Evolutionary conservation across 352 stramenopile species (phyloP), one percentile per base, ranked within the genome.

Genomic region (Globisporangium rhizosaccharum): DNA sequence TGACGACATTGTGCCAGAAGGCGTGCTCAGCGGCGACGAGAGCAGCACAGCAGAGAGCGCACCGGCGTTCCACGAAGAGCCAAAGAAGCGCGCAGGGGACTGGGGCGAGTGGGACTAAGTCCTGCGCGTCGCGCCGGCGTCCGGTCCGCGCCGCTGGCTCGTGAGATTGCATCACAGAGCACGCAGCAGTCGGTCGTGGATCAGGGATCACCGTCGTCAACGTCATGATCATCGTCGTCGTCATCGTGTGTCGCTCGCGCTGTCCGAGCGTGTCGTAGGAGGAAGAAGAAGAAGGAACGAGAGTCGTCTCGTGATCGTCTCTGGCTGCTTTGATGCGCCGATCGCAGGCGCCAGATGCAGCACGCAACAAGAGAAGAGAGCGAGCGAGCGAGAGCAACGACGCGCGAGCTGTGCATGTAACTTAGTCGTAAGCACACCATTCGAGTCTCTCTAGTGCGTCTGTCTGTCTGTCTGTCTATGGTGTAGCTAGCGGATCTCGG

Each of bases 61-160:
- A 11, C 17, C 63, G 9, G 60, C 57, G 30, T 30, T 63, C 17
- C 66, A 73, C 26, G 63, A 77, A 48, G 65, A 80, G 28, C 59
- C 44, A 46, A 73, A 67, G 61, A 80, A 72, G 57, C 66, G 68
- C 33, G 72, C 73, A n/a, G 78, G 77, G 50, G 78, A 88, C 63
- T 88, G 78, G 78, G 78, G 78, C 46, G 75, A 88, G 54, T 88
- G 78, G 78, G 75, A 85, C 51, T 88, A 83, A 79, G 45, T 11
- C 33, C 33, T 12, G 10, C 25, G 37, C 4, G 28, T 33, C 6
- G 28, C 28, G 20, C 17, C 30, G 36, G 3, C 25, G 36, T 48
- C 15, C 3, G 4, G 28, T 39, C 37, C 57, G 17, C 50, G 48
- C 6, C 15, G 45, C 44, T 46, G 56, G 41, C 41, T 56, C 51